phyloP scores from a whole-genome alignment of 106 monocot species.

The Triglochin maritima region DNA sequence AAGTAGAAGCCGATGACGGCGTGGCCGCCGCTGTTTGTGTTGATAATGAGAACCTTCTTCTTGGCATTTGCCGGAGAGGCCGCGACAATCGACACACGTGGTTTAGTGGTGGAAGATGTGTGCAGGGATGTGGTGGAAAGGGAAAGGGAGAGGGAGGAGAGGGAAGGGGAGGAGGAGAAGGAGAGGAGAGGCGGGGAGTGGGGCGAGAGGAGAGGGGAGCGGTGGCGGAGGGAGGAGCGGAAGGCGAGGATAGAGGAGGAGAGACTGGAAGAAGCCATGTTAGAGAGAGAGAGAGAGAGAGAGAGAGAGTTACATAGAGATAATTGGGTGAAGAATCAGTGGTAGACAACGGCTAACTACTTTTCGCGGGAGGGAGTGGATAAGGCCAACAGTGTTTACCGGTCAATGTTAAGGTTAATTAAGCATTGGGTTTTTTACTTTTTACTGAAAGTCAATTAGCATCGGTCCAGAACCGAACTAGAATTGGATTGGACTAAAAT shows the following conservation, averaged over 20 bases:
- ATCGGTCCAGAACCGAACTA: too few relatives aligned
- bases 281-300: slow-evolving; percentile 6
- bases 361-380: not conserved
- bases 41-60: slow-evolving; percentile 79
- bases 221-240: not conserved
- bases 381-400: too few relatives aligned
- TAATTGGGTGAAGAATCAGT: not conserved
- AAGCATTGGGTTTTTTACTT: too few relatives aligned
- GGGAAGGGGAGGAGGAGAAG: not conserved
- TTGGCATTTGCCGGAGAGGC: slow-evolving; percentile 11
- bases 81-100: not conserved
- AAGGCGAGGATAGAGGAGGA: slow-evolving; percentile 3
- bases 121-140: not conserved
- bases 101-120: not conserved
- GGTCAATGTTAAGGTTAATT: too few relatives aligned
- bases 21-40: slow-evolving; percentile 90
- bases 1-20: slow-evolving; percentile 96
- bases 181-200: not conserved
- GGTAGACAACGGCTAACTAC: not conserved
- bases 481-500: too few relatives aligned
- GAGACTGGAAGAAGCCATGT: slow-evolving; percentile 1
- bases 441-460: too few relatives aligned
- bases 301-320: not conserved
- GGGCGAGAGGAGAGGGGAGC: not conserved
- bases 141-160: not conserved